Evolutionary conservation across 352 stramenopile genomes (phyloP).

Genomic region (Phytophthora megakarya): DNA sequence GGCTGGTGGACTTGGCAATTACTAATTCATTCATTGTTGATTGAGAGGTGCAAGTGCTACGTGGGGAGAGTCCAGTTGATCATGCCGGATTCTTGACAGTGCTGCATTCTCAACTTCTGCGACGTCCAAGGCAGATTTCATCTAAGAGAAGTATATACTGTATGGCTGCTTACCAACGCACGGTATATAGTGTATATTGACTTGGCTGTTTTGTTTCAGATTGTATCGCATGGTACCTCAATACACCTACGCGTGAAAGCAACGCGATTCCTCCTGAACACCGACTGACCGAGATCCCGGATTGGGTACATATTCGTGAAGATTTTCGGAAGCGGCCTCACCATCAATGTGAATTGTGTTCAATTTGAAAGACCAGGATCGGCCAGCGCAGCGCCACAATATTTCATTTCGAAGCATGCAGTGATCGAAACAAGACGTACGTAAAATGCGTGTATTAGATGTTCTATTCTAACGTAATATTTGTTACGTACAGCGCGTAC

Average conservation of each 20-base stretch:
- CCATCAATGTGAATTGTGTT: conserved; percentile 17
- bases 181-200: not conserved
- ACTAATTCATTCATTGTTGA: too few species aligned
- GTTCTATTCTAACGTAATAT: too few species aligned
- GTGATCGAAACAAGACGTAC: conserved; percentile 6
- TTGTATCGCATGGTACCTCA: not conserved
- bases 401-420: conserved; percentile 9
- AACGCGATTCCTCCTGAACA: not conserved
- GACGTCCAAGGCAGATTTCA: not conserved
- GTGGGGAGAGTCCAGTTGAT: too few species aligned
- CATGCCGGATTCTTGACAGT: too few species aligned
- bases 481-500: too few species aligned
- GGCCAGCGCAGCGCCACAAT: conserved; percentile 7
- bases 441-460: not conserved
- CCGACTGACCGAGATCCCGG: conserved; percentile 1
- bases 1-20: too few species aligned
- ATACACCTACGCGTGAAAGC: not conserved
- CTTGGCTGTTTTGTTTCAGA: not conserved
- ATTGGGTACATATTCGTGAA: not conserved
- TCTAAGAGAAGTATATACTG: conserved; percentile 1
- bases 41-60: too few species aligned
- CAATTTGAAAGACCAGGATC: not conserved
- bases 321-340: conserved; percentile 7
- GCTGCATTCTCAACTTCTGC: too few species aligned
- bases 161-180: not conserved